Evolutionary conservation across 2,329 filamentous ascomycete species (phyloP).

Genomic region (Hortaea sp.): DNA sequence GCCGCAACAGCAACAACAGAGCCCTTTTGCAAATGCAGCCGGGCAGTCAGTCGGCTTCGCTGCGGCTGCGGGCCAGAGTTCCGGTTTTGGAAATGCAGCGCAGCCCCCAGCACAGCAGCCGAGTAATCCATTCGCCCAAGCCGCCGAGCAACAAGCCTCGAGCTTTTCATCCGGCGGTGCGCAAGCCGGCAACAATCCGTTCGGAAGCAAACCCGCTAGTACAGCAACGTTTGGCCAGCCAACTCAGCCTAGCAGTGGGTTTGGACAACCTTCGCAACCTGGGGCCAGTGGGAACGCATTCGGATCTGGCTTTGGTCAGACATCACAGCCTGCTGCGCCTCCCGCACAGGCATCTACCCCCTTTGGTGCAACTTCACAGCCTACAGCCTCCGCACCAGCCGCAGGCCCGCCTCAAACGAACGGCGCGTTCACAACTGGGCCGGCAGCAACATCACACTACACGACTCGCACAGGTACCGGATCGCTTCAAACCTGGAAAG

Average conservation of each 20-base stretch:
- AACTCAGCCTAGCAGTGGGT: slow-evolving; percentile 1
- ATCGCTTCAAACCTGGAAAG: slow-evolving; percentile 51
- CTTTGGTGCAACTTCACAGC: slow-evolving; percentile 9
- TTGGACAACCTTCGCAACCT: background rate
- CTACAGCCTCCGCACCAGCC: background rate
- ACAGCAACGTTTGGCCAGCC: slow-evolving; percentile 10
- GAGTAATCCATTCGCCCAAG: slow-evolving; percentile 1
- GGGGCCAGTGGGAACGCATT: background rate
- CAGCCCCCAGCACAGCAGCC: background rate
- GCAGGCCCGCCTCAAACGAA: slow-evolving; percentile 28
- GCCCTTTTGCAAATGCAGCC: background rate
- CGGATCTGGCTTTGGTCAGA: slow-evolving; percentile 9
- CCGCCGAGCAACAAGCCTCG: background rate
- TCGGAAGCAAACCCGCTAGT: slow-evolving; percentile 10
- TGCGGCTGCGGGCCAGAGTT: background rate
- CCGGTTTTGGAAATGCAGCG: slow-evolving; percentile 2
- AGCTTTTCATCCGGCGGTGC: background rate
- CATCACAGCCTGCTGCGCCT: slow-evolving; percentile 7
- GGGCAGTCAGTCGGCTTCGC: slow-evolving; percentile 2
- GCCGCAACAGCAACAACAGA: background rate
- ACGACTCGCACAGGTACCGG: slow-evolving; percentile 14
- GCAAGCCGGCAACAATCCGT: slow-evolving; percentile 2
- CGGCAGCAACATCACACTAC: slow-evolving; percentile 1
- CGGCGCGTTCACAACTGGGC: background rate
- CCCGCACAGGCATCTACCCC: background rate